Percentiles rank a stretch among this genome's conserved stretches.
These are phyloP conservation scores for Elaeagnus macrophylla DNA, from an alignment of 306 rosid species.

Conservation along the genomic window DNA sequence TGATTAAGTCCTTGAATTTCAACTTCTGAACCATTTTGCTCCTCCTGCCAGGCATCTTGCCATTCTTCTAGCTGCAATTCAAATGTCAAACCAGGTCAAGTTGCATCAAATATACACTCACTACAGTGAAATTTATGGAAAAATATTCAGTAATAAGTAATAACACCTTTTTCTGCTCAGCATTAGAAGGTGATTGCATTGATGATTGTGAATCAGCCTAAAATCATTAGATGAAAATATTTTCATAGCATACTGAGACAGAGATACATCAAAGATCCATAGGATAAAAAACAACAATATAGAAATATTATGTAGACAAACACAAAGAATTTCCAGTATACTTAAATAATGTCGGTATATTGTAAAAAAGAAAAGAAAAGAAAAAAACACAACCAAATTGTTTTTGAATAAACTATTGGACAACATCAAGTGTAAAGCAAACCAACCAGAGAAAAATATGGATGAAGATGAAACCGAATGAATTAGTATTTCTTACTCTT, in stretches of 20 bases:
- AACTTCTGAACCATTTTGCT: constrained; percentile 34
- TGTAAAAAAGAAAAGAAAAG: no score
- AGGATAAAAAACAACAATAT: no score
- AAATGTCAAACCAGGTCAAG: constrained; percentile 16
- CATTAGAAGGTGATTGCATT: constrained; percentile 44
- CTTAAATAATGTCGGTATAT: no score
- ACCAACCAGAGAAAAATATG: no score
- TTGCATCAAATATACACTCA: background rate
- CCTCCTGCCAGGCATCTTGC: constrained; percentile 80
- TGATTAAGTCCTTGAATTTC: constrained; percentile 36
- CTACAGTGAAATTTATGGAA: background rate
- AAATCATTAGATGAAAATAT: constrained; percentile 14
- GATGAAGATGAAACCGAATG: no score
- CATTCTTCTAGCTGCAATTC: constrained; percentile 57
- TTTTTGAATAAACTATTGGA: no score
- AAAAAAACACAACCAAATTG: no score
- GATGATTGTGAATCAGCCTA: constrained; percentile 55
- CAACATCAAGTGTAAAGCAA: no score
- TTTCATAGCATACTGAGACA: background rate
- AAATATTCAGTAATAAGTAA: constrained; percentile 14
- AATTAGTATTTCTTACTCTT: no score
- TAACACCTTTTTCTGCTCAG: constrained; percentile 46
- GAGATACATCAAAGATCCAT: no score
- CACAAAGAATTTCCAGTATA: no score
- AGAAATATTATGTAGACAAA: no score